Evolutionary conservation across 2,329 filamentous ascomycete genomes (phyloP).

Genomic region (Elsinoe arachidis): DNA sequence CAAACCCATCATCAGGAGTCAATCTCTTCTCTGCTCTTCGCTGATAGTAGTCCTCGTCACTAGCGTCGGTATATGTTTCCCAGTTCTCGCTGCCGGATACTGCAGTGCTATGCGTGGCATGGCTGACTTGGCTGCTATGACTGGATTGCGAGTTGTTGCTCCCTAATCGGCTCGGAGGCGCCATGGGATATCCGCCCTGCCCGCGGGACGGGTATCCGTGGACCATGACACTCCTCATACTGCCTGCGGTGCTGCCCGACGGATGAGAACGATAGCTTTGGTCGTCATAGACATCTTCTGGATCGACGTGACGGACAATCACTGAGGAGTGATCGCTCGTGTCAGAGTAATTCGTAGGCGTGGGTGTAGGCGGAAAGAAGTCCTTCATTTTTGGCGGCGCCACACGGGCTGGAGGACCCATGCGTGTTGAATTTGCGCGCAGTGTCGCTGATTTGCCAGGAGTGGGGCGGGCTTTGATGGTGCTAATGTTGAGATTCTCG

Average conservation of each 20-base stretch:
- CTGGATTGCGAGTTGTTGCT: constrained; percentile 56
- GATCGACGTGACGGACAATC: constrained; percentile 52
- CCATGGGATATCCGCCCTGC: constrained; percentile 14
- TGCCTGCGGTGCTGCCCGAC: constrained; percentile 23
- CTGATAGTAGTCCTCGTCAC: constrained; percentile 61
- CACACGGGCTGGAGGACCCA: constrained; percentile 47
- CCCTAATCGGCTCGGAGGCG: constrained; percentile 45
- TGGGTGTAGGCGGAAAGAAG: constrained; percentile 45
- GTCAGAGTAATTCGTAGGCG: constrained; percentile 23
- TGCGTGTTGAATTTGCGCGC: constrained; percentile 27
- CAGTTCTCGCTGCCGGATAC: constrained; percentile 78
- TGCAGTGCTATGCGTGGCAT: constrained; percentile 31
- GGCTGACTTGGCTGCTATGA: constrained; percentile 34
- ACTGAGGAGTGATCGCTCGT: constrained; percentile 45
- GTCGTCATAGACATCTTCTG: constrained; percentile 84
- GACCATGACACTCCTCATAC: constrained; percentile 23
- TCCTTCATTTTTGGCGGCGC: constrained; percentile 92
- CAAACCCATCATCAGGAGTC: constrained; percentile 30
- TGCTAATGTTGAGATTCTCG: not conserved
- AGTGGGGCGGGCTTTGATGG: constrained; percentile 29
- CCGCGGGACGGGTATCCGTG: constrained; percentile 25
- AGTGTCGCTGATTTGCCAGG: constrained; percentile 6
- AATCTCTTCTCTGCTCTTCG: constrained; percentile 60
- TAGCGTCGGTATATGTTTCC: constrained; percentile 80
- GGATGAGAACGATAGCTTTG: constrained; percentile 24